phyloP scores from a whole-genome alignment of 306 rosid genomes.

The Urtica urens region DNA sequence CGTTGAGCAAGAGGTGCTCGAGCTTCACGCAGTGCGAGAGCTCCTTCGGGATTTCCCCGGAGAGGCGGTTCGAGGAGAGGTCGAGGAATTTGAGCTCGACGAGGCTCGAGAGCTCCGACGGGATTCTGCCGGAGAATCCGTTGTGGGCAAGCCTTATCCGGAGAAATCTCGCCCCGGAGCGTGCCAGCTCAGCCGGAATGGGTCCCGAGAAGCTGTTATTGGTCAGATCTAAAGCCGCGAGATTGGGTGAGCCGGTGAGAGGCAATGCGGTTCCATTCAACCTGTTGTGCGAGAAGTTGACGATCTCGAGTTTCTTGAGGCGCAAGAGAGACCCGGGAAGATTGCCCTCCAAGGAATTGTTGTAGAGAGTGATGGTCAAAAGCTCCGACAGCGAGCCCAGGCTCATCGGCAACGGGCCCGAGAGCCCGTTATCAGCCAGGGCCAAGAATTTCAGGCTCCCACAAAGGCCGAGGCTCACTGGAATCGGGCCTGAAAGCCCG shows the following conservation, averaged over 20 bases:
- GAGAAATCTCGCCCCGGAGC: constrained; percentile 52
- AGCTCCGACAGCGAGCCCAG: constrained; percentile 69
- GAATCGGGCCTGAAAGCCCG: constrained; percentile 72
- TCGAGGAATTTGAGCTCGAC: constrained; percentile 72
- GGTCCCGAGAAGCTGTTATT: constrained; percentile 90
- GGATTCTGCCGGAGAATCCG: constrained; percentile 48
- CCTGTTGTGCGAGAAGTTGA: constrained; percentile 72
- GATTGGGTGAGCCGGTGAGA: constrained; percentile 52
- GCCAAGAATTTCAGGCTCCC: constrained; percentile 62
- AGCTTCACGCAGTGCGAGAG: constrained; percentile 49
- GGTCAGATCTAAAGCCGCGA: constrained; percentile 67
- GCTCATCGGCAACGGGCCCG: constrained; percentile 79
- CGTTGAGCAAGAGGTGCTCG: constrained; percentile 56
- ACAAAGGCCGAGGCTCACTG: constrained; percentile 86
- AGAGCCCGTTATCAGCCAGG: constrained; percentile 78
- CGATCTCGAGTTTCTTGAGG: constrained; percentile 68
- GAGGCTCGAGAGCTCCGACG: constrained; percentile 45
- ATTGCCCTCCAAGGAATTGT: constrained; percentile 88
- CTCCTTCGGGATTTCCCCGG: constrained; percentile 41
- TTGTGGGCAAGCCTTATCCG: constrained; percentile 69
- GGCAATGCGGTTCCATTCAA: constrained; percentile 68
- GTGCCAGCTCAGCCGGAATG: constrained; percentile 50
- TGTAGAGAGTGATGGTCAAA: constrained; percentile 66
- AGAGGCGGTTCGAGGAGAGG: constrained; percentile 58
- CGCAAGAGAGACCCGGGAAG: constrained; percentile 53